phyloP scores from a whole-genome alignment of 352 stramenopile genomes.

The Globisporangium paroecandrum region DNA sequence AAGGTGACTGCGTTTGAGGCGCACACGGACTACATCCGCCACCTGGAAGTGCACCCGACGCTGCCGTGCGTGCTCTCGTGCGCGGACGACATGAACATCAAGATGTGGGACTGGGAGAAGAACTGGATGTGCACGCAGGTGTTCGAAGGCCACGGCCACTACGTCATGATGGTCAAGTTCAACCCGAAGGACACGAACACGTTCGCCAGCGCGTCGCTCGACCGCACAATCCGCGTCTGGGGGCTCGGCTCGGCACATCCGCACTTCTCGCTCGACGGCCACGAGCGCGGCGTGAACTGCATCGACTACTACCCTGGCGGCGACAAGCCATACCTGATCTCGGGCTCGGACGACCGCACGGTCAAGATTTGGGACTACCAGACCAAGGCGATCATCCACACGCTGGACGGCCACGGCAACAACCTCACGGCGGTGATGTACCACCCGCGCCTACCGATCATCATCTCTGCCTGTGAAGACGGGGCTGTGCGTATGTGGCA shows the following conservation, averaged over 20 bases:
- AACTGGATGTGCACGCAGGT: constrained; percentile 74
- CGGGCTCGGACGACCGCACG: constrained; percentile 94
- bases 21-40: constrained; percentile 99
- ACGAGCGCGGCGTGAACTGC: constrained; percentile 98
- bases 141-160: constrained; percentile 95
- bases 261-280: constrained; percentile 90
- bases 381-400: constrained; percentile 99
- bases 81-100: constrained; percentile 99
- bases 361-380: constrained; percentile 99
- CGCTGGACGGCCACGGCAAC: constrained; percentile 97
- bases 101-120: constrained; percentile 98
- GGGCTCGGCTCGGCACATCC: constrained; percentile 90
- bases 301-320: constrained; percentile 98
- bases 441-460: constrained; percentile 98
- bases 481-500: constrained; percentile 94
- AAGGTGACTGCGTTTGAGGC: constrained; percentile 95
- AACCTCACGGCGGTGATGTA: constrained; percentile 98
- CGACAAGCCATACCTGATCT: constrained; percentile 99
- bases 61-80: constrained; percentile 95
- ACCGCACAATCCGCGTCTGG: constrained; percentile 96
- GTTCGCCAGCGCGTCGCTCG: constrained; percentile 97
- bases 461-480: constrained; percentile 97
- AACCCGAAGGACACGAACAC: constrained; percentile 99
- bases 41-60: constrained; percentile 95
- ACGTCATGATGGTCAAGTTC: constrained; percentile 99